Conservation (phyloP, 345 rosid genomes). For the Eucalyptus marginata region DNA sequence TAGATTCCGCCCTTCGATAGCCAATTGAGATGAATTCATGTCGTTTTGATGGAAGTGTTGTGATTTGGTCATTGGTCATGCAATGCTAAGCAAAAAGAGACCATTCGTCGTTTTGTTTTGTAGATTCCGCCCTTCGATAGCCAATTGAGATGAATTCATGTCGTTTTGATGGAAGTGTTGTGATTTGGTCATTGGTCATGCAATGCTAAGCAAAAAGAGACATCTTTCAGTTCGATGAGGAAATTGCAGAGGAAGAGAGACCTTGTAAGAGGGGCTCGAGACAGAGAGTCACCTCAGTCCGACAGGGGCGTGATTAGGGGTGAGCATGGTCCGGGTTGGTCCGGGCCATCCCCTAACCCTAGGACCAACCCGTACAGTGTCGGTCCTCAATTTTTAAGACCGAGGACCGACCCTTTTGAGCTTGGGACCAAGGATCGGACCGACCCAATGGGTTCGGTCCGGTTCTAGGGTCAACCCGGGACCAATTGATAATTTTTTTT, state of each 20-base stretch:
- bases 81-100: neutral
- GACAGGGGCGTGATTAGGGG: neutral
- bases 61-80: neutral
- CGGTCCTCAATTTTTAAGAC: too few species aligned
- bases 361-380: too few species aligned
- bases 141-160: neutral
- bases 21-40: neutral
- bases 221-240: neutral
- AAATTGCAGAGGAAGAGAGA: neutral
- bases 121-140: neutral
- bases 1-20: neutral
- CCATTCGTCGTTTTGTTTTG: neutral
- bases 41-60: neutral
- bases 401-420: too few species aligned
- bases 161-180: neutral
- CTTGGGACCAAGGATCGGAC: too few species aligned
- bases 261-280: fast-evolving
- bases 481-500: too few species aligned
- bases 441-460: too few species aligned
- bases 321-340: too few species aligned
- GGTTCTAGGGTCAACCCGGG: too few species aligned
- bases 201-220: neutral
- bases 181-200: neutral
- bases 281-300: neutral
- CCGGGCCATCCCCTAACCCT: too few species aligned